Percentiles rank a stretch among this genome's conserved stretches.
These are phyloP conservation scores for Vachellia pachyceras DNA, from an alignment of 306 rosid genomes.

Conservation along the genomic window DNA sequence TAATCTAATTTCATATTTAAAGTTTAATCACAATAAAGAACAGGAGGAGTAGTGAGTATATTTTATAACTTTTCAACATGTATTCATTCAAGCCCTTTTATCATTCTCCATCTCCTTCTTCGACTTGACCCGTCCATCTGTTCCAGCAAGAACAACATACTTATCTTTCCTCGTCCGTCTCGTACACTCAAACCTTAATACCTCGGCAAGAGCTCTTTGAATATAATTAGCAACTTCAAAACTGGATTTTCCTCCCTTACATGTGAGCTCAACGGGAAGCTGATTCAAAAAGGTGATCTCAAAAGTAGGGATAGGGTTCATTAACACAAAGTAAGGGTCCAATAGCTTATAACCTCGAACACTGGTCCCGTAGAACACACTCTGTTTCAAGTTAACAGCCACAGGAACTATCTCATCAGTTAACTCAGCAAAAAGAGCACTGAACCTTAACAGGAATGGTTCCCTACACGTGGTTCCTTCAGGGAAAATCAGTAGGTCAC, in stretches of 20 bases:
- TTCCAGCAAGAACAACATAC: neutral
- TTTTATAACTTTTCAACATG: neutral
- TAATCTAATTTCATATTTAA: no score
- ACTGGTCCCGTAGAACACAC: slow-evolving; percentile 76
- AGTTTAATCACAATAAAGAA: no score
- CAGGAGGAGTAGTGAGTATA: no score
- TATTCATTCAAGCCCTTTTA: neutral
- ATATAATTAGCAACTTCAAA: neutral
- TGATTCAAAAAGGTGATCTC: neutral
- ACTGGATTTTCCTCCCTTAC: neutral
- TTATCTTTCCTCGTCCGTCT: neutral
- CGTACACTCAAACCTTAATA: neutral
- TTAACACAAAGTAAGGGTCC: slow-evolving; percentile 90
- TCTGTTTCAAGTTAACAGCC: slow-evolving; percentile 83
- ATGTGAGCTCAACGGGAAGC: neutral
- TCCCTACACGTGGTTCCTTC: slow-evolving; percentile 87
- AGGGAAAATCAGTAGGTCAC: slow-evolving; percentile 87
- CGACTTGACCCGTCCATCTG: neutral
- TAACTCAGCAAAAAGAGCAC: slow-evolving; percentile 86
- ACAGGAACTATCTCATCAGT: slow-evolving; percentile 87
- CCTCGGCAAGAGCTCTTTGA: neutral
- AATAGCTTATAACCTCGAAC: slow-evolving; percentile 69
- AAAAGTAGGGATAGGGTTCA: slow-evolving; percentile 84
- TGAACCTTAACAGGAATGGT: slow-evolving; percentile 77
- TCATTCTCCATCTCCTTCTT: neutral